A percentile compares a stretch with the other conserved stretches of the same genome.
phyloP scores from a whole-genome alignment of 352 stramenopile species.

The Nannochloropsis limnetica region DNA sequence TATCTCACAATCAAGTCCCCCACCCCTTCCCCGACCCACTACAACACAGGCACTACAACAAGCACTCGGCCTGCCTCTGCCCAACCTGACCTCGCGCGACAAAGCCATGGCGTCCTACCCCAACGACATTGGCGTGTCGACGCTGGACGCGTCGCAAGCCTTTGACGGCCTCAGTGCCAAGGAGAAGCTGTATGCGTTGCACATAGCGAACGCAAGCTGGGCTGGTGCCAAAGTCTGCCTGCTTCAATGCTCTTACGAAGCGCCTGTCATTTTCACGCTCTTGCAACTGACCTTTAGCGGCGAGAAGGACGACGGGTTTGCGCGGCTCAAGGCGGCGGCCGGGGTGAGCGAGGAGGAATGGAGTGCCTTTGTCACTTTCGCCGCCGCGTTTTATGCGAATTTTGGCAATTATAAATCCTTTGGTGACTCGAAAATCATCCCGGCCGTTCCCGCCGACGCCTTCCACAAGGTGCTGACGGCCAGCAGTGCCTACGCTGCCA shows the following conservation, averaged over 20 bases:
- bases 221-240: constrained; percentile 9
- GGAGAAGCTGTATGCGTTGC: constrained; percentile 19
- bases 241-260: constrained; percentile 14
- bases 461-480: background rate
- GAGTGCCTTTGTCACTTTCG: background rate
- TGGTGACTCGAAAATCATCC: constrained; percentile 10
- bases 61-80: no score
- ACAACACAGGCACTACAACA: background rate
- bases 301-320: constrained; percentile 9
- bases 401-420: background rate
- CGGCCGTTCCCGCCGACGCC: background rate
- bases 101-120: background rate
- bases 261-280: constrained; percentile 20
- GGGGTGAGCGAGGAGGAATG: constrained; percentile 1
- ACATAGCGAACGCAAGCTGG: background rate
- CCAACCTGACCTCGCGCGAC: background rate
- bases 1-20: background rate
- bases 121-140: constrained; percentile 1
- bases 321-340: constrained; percentile 1
- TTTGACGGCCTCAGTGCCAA: background rate
- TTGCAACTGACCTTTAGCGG: constrained; percentile 33
- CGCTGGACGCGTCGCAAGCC: constrained; percentile 9
- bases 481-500: background rate
- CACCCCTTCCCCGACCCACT: background rate
- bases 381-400: constrained; percentile 7